Base-by-base conservation (phyloP, 2,329 filamentous ascomycete species). In the Metarhizium guizhouense region DNA sequence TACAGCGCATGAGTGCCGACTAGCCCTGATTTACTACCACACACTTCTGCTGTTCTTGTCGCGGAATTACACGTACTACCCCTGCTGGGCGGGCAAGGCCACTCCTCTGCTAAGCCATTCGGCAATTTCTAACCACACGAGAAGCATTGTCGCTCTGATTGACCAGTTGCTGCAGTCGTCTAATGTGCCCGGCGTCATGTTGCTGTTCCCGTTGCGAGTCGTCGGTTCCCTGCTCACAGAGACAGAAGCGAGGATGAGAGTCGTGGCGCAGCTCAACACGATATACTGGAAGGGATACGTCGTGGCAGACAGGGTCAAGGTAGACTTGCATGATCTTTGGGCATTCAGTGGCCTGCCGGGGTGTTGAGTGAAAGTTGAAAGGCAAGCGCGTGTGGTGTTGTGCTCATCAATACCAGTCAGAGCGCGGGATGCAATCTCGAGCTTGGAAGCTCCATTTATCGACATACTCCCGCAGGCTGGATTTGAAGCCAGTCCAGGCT, bases 251-350 rank as follows among this genome's bases (percentile, higher is more conserved):
- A 62, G 51, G 4, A 2, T 18, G 0, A 52, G 16, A 3, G 20
- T 62, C 4, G 0, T 61, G 0, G 32, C 10, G 0, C 0, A 62
- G 0, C 58, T 68, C 0, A 8, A 47, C 4, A 42, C 29, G 0
- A 52, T 68, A 2, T 56, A 61, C 11, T 54, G 53, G 2, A 56
- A 58, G 10, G 65, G 66, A 2, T 68, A 66, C 1, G 34, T 62
- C 1, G 61, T 66, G 0, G 62, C 65, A 0, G 57, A 60, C 1
- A 60, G 59, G 20, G 62, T 68, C 4, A 54, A 45, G 1, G 4
- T 47, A 2, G 65, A 68, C 11, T 53, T 68, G 16, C 16, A 55
- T 2, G 59, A 62, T 5, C n/a, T 62, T 0, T 67, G 64, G 64
- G 6, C 5, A 36, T 36, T 36, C 8, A 36, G 13, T 13, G 13